phyloP scores from a whole-genome alignment of 2,329 filamentous ascomycete species.

The Apiospora sp. region DNA sequence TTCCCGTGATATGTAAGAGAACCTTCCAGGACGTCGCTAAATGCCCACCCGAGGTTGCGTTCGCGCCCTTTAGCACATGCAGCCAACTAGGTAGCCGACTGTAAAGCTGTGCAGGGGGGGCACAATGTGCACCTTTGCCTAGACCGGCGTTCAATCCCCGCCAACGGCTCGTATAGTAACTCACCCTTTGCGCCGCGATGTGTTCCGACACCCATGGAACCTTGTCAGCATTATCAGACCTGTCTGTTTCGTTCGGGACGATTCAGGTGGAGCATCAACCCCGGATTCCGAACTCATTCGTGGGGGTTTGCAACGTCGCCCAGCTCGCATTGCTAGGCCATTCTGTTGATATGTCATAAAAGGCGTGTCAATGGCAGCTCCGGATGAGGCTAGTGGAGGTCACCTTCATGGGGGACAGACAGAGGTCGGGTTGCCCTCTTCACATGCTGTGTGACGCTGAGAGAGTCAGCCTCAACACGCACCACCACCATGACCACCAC shows the following conservation, averaged over 20 bases:
- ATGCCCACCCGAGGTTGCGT: background rate
- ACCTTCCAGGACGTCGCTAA: background rate
- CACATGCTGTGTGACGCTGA: conserved; percentile 13
- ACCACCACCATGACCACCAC: background rate
- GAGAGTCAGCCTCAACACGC: conserved; percentile 9
- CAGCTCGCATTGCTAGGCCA: background rate
- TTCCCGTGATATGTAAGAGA: background rate
- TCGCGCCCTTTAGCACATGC: conserved; percentile 4
- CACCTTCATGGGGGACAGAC: background rate
- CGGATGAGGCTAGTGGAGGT: background rate
- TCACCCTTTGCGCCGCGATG: background rate
- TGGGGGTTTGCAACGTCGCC: background rate
- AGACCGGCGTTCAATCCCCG: background rate
- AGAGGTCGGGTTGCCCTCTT: background rate
- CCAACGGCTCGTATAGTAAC: background rate
- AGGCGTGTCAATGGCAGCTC: background rate
- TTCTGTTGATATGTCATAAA: background rate
- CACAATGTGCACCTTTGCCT: background rate
- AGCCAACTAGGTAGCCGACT: background rate
- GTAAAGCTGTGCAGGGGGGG: background rate
- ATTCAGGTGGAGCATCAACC: background rate
- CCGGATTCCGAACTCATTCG: background rate
- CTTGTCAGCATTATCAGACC: background rate
- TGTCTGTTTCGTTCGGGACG: background rate
- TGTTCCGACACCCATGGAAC: background rate